These are phyloP conservation scores for Panus rudis DNA, from an alignment of 768 basidiomycete species.

Conservation along the genomic window DNA sequence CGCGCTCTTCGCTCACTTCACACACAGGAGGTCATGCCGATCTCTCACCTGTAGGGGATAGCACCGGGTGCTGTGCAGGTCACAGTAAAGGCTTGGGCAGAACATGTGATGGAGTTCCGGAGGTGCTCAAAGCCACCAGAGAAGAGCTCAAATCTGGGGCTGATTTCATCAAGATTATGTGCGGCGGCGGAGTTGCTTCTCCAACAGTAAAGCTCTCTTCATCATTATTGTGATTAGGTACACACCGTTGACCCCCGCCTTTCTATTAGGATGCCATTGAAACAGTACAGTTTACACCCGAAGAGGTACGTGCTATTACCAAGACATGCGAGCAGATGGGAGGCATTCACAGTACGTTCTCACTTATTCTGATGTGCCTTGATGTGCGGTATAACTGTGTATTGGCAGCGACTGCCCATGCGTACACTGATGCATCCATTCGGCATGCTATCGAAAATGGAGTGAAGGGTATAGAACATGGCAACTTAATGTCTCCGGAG, in stretches of 20 bases:
- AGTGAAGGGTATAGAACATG: conserved; percentile 39
- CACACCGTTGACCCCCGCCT: not conserved
- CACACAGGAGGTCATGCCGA: conserved; percentile 33
- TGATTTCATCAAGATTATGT: conserved; percentile 36
- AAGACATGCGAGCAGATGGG: conserved; percentile 36
- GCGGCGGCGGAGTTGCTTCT: conserved; percentile 35
- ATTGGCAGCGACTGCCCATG: conserved; percentile 22
- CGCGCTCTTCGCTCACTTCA: not conserved
- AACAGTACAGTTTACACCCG: conserved; percentile 34
- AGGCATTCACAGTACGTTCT: conserved; percentile 27
- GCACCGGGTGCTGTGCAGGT: conserved; percentile 30
- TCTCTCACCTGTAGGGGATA: conserved; percentile 14
- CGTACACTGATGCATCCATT: conserved; percentile 35
- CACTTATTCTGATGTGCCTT: conserved; percentile 7
- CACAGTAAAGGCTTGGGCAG: conserved; percentile 23
- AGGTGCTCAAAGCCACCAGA: conserved; percentile 28
- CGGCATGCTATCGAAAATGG: conserved; percentile 39
- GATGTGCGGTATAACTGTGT: no score
- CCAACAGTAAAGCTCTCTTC: conserved; percentile 23
- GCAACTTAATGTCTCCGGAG: conserved; percentile 33
- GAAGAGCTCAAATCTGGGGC: conserved; percentile 34
- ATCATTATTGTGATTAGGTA: not conserved
- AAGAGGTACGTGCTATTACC: conserved; percentile 38
- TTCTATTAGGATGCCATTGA: conserved; percentile 30
- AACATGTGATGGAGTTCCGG: conserved; percentile 32